phyloP scores from a whole-genome alignment of 345 rosid species.

The Eucalyptus erythrocorys region DNA sequence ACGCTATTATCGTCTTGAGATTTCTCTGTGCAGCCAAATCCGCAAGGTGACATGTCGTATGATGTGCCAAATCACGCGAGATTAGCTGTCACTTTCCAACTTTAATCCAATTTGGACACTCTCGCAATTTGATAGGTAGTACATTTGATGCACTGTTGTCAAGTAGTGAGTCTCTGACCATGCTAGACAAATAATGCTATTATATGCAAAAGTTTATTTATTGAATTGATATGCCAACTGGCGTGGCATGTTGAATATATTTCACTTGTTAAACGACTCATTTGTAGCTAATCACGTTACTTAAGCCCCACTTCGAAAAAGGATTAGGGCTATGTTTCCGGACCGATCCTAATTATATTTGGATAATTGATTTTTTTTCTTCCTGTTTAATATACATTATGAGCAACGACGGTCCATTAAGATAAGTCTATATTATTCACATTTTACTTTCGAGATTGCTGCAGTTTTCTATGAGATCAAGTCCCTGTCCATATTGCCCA shows the following conservation, averaged over 20 bases:
- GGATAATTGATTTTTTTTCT: not conserved
- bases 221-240: not conserved
- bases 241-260: not conserved
- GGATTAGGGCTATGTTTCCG: not conserved
- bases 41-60: not conserved
- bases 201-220: not conserved
- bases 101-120: not conserved
- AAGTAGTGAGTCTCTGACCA: not conserved
- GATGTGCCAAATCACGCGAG: not conserved
- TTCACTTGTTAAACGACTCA: not conserved
- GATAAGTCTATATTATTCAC: not conserved
- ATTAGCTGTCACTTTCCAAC: not conserved
- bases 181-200: not conserved
- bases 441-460: not conserved
- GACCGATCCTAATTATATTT: not conserved
- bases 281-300: not conserved
- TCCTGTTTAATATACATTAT: not conserved
- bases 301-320: not conserved
- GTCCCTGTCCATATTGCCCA: not conserved
- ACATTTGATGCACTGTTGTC: not conserved
- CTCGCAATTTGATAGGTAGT: not conserved
- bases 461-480: not conserved
- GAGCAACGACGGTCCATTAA: too few species aligned
- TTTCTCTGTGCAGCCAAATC: not conserved
- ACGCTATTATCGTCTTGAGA: not conserved